Conservation (phyloP, 164 flowering plant species). For the Echeveria elegans region DNA sequence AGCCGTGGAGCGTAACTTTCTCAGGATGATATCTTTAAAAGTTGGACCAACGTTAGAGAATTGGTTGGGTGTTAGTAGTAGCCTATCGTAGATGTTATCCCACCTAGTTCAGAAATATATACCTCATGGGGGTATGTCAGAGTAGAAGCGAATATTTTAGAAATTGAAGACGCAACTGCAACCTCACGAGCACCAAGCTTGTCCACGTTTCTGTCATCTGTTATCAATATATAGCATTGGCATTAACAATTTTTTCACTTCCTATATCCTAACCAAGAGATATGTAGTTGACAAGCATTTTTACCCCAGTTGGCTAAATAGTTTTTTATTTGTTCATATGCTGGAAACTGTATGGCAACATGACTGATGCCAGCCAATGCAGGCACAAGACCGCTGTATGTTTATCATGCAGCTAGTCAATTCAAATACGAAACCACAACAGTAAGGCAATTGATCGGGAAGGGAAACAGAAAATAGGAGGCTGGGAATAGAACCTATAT, state of each 20-base stretch:
- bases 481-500: slow-evolving; percentile 49
- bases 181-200: slow-evolving; percentile 77
- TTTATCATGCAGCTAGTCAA: slow-evolving; percentile 34
- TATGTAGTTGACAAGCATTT: neutral
- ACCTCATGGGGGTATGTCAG: slow-evolving; percentile 99
- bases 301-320: slow-evolving; percentile 72
- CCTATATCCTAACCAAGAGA: no score
- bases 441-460: neutral
- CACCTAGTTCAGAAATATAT: slow-evolving; percentile 12
- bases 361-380: slow-evolving; percentile 96
- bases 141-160: slow-evolving; percentile 84
- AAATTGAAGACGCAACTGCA: slow-evolving; percentile 21
- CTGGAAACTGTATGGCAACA: slow-evolving; percentile 96
- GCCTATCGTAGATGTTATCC: neutral
- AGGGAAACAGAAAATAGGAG: neutral
- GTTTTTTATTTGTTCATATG: slow-evolving; percentile 77
- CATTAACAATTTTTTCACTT: neutral
- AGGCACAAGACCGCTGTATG: slow-evolving; percentile 89
- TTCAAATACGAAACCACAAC: neutral
- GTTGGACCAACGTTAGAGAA: slow-evolving; percentile 54
- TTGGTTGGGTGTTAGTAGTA: neutral
- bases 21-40: no score
- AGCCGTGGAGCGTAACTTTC: no score
- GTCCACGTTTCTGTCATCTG: slow-evolving; percentile 64
- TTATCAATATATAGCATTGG: slow-evolving; percentile 13